Percentiles rank a stretch among this genome's conserved stretches.
phyloP scores from a whole-genome alignment of 441 rosid genomes.

The Pelargonium citronellum region DNA sequence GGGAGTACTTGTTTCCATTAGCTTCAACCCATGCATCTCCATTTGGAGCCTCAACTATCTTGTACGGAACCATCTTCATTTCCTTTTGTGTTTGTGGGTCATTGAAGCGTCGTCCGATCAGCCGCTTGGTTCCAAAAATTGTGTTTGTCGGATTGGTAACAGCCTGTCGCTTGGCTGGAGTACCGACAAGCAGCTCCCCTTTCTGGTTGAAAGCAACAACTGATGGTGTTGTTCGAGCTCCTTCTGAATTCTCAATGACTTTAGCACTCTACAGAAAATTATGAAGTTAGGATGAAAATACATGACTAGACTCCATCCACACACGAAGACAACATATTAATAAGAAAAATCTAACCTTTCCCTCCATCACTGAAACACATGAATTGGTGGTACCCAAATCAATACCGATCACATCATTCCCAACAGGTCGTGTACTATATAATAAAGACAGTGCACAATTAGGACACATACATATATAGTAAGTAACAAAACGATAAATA shows the following conservation, averaged over 20 bases:
- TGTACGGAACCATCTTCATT: constrained; percentile 90
- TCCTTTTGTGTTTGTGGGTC: constrained; percentile 83
- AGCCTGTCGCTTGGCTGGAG: constrained; percentile 92
- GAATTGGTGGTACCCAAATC: constrained; percentile 97
- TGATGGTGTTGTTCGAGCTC: constrained; percentile 81
- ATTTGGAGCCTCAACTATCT: constrained; percentile 79
- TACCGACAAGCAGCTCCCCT: constrained; percentile 79
- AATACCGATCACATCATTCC: constrained; percentile 81
- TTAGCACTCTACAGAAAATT: constrained; percentile 50
- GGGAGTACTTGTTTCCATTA: constrained; percentile 76
- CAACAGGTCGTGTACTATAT: constrained; percentile 74
- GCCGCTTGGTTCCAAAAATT: constrained; percentile 65
- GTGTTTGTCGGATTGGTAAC: constrained; percentile 86
- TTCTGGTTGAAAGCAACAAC: constrained; percentile 74
- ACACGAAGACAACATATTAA: not conserved
- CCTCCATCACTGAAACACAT: constrained; percentile 95
- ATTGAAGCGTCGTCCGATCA: constrained; percentile 71
- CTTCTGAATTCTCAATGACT: constrained; percentile 87
- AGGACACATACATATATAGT: not conserved
- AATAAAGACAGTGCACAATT: not conserved
- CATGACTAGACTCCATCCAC: not conserved
- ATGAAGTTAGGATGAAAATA: not conserved
- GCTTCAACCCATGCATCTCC: constrained; percentile 95
- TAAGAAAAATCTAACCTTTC: constrained; percentile 47
- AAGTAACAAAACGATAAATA: not conserved